These are phyloP conservation scores for Aspergillus bombycis DNA, from an alignment of 2,329 filamentous ascomycete species.

Conservation along the genomic window DNA sequence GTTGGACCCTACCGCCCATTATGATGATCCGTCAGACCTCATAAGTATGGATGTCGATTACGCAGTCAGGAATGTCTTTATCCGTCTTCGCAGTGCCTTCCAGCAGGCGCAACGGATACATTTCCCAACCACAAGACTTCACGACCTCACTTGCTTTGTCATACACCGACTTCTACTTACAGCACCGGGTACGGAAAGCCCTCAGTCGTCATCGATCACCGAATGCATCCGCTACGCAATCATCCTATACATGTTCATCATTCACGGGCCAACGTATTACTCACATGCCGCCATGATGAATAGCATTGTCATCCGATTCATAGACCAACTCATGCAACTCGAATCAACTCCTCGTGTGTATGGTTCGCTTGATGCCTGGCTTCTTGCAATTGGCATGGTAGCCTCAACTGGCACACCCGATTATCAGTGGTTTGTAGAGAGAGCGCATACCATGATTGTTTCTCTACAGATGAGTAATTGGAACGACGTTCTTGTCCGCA, in stretches of 20 bases:
- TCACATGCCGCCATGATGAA: conserved; percentile 51
- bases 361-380: conserved; percentile 45
- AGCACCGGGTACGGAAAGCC: not conserved
- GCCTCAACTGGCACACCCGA: conserved; percentile 24
- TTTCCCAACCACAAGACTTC: conserved; percentile 48
- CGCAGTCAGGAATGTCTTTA: conserved; percentile 42
- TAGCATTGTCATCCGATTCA: conserved; percentile 38
- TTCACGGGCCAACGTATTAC: conserved; percentile 61
- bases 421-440: conserved; percentile 24
- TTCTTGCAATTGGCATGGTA: conserved; percentile 47
- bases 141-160: conserved; percentile 60
- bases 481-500: conserved; percentile 14
- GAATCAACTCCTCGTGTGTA: conserved; percentile 10
- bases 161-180: conserved; percentile 52
- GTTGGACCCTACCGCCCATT: conserved; percentile 25
- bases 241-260: conserved; percentile 56
- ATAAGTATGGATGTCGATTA: conserved; percentile 36
- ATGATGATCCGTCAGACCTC: conserved; percentile 18
- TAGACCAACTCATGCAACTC: conserved; percentile 31
- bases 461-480: conserved; percentile 17
- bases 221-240: conserved; percentile 54
- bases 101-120: conserved; percentile 31
- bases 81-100: conserved; percentile 51
- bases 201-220: conserved; percentile 29
- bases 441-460: conserved; percentile 10